Evolutionary conservation across 2,329 filamentous ascomycete genomes (phyloP), one percentile per base, ranked within the genome.

Genomic region (Septoria linicola): DNA sequence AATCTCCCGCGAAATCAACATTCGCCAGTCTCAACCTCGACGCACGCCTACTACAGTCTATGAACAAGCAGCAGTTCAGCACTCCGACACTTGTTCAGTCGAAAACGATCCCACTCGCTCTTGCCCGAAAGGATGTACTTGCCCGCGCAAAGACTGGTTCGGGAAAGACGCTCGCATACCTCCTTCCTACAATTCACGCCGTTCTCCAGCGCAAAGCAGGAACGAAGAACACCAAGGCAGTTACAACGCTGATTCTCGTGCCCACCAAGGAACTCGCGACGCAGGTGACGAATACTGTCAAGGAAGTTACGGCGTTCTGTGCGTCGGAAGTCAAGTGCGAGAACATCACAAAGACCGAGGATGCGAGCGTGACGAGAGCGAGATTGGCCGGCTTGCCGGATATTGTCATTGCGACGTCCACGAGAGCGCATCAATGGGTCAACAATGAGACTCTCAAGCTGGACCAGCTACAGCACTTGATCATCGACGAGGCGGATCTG

Each of bases 121-220:
- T 97, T 14, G 83, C 90, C 58, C 92, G 93, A 10, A 85, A 89
- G 65, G 90, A 97, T 76, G 84, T 99, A 41, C 77, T 97, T 32
- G 91, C 90, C 48, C 90, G 92, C 66, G 89, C 92, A 31, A 95
- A 92, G 71, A 97, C 93, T 4, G 93, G 93, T 10, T 96, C 91
- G 3, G 93, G 93, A 61, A 99, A 99, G 78, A 99, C 93, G 8
- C 89, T 89, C n/a, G 92, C 93, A 42, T 97, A 97, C 68, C 76
- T 96, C 5, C 78, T 99, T 35, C 93, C 93, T 1, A 80, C 96
- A n/a, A 73, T 99, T 13, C 87, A 96, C 61, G 81, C 82, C 30
- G 88, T 96, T 55, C 74, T 99, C 49, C 88, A 86, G 67, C 82
- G 82, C 59, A 96, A 96, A 72, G 72, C 80, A 62, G 76, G 80